Percentiles rank a stretch among this genome's conserved stretches.
These are phyloP conservation scores for Buxus sempervirens DNA, from an alignment of 164 flowering plant genomes.

Conservation along the genomic window DNA sequence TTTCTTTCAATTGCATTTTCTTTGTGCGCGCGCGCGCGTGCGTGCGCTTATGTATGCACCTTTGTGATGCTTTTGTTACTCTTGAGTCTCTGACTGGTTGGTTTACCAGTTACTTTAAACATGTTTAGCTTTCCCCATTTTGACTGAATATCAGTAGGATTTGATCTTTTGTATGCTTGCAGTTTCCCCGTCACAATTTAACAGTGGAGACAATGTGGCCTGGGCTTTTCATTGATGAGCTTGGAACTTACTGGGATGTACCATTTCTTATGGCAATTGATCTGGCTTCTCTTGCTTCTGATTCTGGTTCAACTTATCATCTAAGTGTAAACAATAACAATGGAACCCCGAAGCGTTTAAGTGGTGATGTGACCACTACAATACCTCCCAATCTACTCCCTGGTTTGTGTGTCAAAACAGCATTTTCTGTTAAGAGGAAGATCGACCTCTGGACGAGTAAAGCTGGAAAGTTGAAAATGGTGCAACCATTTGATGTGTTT, in stretches of 20 bases:
- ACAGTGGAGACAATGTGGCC: slow-evolving; percentile 67
- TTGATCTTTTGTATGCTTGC: slow-evolving; percentile 24
- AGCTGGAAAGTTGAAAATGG: slow-evolving; percentile 60
- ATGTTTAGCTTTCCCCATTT: too few relatives aligned
- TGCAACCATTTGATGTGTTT: slow-evolving; percentile 76
- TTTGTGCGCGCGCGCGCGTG: too few relatives aligned
- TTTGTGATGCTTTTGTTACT: too few relatives aligned
- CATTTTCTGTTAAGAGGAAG: slow-evolving; percentile 53
- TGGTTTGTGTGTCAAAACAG: slow-evolving; percentile 55
- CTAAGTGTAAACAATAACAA: slow-evolving; percentile 46
- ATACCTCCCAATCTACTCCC: slow-evolving; percentile 55
- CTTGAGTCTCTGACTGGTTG: too few relatives aligned
- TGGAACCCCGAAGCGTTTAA: slow-evolving; percentile 46
- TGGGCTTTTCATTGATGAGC: slow-evolving; percentile 65
- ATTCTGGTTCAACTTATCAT: slow-evolving; percentile 70
- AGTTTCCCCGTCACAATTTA: slow-evolving; percentile 73
- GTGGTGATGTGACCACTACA: slow-evolving; percentile 26
- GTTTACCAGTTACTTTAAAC: too few relatives aligned
- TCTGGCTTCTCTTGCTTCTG: slow-evolving; percentile 61
- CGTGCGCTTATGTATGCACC: too few relatives aligned
- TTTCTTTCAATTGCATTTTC: too few relatives aligned
- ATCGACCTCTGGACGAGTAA: slow-evolving; percentile 70
- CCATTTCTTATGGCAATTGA: slow-evolving; percentile 65
- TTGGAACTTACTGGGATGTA: slow-evolving; percentile 80
- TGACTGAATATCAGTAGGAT: not conserved